Base-by-base conservation (phyloP, 768 basidiomycete genomes). In the Boletellus ananiceps region DNA sequence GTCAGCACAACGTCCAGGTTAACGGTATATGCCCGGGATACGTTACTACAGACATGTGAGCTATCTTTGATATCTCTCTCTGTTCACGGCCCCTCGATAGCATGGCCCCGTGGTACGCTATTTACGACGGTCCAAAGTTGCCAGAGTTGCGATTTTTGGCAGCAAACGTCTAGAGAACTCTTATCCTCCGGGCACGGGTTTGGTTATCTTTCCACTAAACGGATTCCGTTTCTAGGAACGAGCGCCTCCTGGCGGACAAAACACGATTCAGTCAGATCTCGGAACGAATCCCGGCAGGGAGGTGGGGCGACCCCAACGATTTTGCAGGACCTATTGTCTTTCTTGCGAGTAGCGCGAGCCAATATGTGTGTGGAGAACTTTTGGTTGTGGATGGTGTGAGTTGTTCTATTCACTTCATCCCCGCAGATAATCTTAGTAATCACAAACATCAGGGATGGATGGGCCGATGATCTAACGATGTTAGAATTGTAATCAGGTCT, bases 21-120 rank as follows among this genome's bases (percentile, higher is more conserved):
- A 93, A 94, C 63, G 86, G 79, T 19, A 88, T 95, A 56, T 84
- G 84, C 56, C 91, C 91, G 27, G 92, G 91, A 29, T 93, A 93
- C 68, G 84, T 94, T 59, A 78, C 79, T 23, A 95, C 92, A 32
- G 93, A 95, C 58, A 93, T 93, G 87, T 89, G 70, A 71, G 52
- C 43, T 49, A 64, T 70, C 51, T 49, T 49, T 49, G 46, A 35
- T 53, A 50, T 57, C 49, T 48, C 50, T 31, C 38, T 48, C 33
- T 23, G 5, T 23, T 8, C 37, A 33, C 44, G 38, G 18, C n/a
- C n/a, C n/a, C n/a, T n/a, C n/a, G n/a, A n/a, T n/a, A n/a, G 21
- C 35, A 23, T 49, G 25, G 11, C 36, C 44, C 37, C 42, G 44
- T 55, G 58, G 55, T 37, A 23, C 19, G 19, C 35, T n/a, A 15